Base-by-base conservation (phyloP, 306 rosid species). In the Acacia melanoxylon region DNA sequence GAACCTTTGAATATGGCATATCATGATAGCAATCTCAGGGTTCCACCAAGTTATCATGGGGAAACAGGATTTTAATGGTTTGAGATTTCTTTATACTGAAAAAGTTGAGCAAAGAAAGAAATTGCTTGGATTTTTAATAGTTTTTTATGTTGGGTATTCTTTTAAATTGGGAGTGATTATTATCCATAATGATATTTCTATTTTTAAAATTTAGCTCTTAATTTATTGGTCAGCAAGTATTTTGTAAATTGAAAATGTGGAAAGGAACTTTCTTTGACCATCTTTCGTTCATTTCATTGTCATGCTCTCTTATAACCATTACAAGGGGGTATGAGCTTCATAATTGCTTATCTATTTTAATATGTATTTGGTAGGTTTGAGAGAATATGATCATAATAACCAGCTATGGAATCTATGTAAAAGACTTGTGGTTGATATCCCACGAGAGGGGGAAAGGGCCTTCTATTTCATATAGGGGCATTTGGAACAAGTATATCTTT, bases 401-500 rank as follows among this genome's bases (percentile, higher is more conserved):
- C 81, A 89, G 44, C 91, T 89, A 41, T 89, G 95, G 97, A 89
- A 87, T 86, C 49, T 88, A 16, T 92, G 98, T 54, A 94, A 94
- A 37, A 97, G 98, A 20, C 97, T 97, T 83, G 73, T 92, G 86
- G 94, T 88, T 80, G 91, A 92, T 84, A 88, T 92, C 72, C 95
- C 94, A 48, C 72, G 77, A 54, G 29, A 40, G 20, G 86, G 81
- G 31, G 95, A 92, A 79, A 88, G 85, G 77, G 94, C 88, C 12
- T 89, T 84, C 83, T 94, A 94, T 83, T 92, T 90, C 46, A 94
- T 94, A 16, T 92, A 94, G 79, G 97, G 98, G 65, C 97, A 94
- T 65, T 86, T 92, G 88, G 95, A 94, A 82, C 97, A 94, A 85
- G 98, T 94, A 70, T 62, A 44, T 40, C 4, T 9, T 59, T 59